These are phyloP conservation scores for Meripilus lineatus DNA, from an alignment of 1,284 basidiomycete genomes.

Conservation along the genomic window DNA sequence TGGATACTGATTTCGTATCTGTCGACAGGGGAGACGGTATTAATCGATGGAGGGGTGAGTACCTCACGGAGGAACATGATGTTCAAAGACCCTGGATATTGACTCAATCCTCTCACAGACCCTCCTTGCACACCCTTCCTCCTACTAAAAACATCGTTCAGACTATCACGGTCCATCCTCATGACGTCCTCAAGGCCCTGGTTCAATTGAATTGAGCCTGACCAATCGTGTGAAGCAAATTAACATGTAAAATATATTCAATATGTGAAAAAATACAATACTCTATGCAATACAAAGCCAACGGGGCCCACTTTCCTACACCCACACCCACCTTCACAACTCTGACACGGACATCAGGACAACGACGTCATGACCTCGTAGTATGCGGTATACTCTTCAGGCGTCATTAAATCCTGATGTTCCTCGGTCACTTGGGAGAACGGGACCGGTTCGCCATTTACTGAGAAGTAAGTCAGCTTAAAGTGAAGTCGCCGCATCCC, in stretches of 20 bases:
- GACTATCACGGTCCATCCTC: too few species aligned
- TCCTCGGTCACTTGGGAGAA: conserved; percentile 78
- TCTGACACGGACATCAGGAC: not conserved
- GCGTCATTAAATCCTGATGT: conserved; percentile 79
- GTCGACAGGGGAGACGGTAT: too few species aligned
- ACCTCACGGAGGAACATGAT: too few species aligned
- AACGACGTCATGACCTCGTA: conserved; percentile 45
- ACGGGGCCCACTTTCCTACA: too few species aligned
- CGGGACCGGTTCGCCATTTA: conserved; percentile 62
- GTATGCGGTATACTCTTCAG: conserved; percentile 78
- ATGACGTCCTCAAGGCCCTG: too few species aligned
- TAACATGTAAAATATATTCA: not conserved
- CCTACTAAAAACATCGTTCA: conserved; percentile 29
- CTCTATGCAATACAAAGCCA: not conserved
- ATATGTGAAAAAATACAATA: conserved; percentile 1
- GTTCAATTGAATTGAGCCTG: too few species aligned
- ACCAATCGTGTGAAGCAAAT: too few species aligned
- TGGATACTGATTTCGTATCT: too few species aligned
- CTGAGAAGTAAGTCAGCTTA: conserved; percentile 29
- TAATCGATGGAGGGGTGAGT: not conserved
- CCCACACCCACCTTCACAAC: not conserved
- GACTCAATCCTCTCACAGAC: conserved; percentile 24
- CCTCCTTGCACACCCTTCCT: conserved; percentile 36
- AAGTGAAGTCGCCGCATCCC: not conserved
- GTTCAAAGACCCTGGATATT: too few species aligned